phyloP scores from a whole-genome alignment of 1,284 basidiomycete genomes.

The Vanrija sp. region DNA sequence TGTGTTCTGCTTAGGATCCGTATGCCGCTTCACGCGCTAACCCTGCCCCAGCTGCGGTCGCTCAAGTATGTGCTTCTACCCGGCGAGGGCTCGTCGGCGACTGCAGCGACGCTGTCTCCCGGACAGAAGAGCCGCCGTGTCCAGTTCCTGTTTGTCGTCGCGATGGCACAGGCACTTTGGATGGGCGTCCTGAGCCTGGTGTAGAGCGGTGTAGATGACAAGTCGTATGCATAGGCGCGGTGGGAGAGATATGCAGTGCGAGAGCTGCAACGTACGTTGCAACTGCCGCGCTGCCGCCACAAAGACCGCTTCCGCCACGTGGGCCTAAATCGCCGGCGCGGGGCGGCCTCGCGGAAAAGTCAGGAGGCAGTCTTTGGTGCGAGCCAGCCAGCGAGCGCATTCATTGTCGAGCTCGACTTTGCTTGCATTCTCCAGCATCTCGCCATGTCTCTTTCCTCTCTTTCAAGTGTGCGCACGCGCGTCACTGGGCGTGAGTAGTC shows the following conservation, averaged over 20 bases:
- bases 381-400: not conserved
- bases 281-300: not conserved
- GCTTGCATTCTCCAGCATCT: not conserved
- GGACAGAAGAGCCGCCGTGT: constrained; percentile 76
- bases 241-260: not conserved
- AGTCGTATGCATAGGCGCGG: not conserved
- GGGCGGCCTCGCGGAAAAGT: not conserved
- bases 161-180: constrained; percentile 71
- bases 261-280: not conserved
- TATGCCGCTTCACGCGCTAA: not conserved
- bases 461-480: not conserved
- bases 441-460: not conserved
- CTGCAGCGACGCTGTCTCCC: constrained; percentile 65
- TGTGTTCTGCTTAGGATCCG: constrained; percentile 49
- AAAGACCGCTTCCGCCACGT: not conserved
- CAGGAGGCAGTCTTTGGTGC: not conserved
- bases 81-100: constrained; percentile 53
- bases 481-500: constrained; percentile 2
- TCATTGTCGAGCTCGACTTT: not conserved
- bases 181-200: constrained; percentile 71
- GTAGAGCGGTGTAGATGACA: constrained; percentile 27
- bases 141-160: constrained; percentile 71
- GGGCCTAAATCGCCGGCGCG: constrained; percentile 1
- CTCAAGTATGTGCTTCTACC: constrained; percentile 87
- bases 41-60: constrained; percentile 63